phyloP scores from a whole-genome alignment of 148 eudicot genomes.

The Bassia scoparia region DNA sequence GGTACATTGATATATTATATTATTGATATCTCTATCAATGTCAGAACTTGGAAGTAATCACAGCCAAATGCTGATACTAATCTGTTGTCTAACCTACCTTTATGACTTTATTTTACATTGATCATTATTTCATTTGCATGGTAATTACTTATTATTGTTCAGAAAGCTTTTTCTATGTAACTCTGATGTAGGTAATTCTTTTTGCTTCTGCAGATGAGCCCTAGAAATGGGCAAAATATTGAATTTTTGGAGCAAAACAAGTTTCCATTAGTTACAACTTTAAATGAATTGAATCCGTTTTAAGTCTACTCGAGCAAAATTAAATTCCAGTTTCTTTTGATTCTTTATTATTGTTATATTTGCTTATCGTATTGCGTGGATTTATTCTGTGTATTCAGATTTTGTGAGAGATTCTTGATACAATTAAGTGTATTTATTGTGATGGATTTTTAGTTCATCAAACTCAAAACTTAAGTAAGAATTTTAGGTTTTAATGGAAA shows the following conservation, averaged over 20 bases:
- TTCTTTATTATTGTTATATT: background rate
- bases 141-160: background rate
- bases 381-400: background rate
- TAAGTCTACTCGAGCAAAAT: conserved; percentile 66
- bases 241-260: conserved; percentile 72
- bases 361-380: background rate
- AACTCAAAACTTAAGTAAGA: too few relatives aligned
- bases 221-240: conserved; percentile 55
- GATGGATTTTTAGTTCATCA: too few relatives aligned
- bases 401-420: background rate
- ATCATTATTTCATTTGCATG: background rate
- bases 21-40: background rate
- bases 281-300: conserved; percentile 75
- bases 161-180: background rate
- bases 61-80: background rate
- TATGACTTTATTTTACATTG: background rate
- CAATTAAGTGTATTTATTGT: too few relatives aligned
- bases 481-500: too few relatives aligned
- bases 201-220: conserved; percentile 59
- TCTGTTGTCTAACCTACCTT: background rate
- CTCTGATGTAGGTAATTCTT: conserved; percentile 14
- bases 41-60: background rate
- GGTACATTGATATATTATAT: background rate
- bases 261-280: conserved; percentile 76
- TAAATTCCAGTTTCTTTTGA: conserved; percentile 54